Evolutionary conservation across 2,329 filamentous ascomycete species (phyloP).

Genomic region (Cercospora sp.): DNA sequence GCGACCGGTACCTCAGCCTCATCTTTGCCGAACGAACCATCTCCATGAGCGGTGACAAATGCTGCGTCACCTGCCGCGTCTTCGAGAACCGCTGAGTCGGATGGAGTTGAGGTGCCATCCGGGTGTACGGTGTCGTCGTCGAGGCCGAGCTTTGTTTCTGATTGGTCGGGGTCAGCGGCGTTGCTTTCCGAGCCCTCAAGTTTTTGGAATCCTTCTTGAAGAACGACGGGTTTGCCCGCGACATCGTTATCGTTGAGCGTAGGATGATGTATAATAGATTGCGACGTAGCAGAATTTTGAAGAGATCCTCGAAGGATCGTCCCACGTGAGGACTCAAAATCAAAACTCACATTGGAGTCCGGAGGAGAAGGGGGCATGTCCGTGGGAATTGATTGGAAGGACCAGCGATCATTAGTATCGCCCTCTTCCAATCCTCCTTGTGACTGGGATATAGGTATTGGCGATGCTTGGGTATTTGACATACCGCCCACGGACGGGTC

Average conservation of each 20-base stretch:
- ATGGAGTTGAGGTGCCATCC: neutral
- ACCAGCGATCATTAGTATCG: slow-evolving; percentile 14
- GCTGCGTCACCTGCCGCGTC: neutral
- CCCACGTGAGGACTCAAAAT: slow-evolving; percentile 21
- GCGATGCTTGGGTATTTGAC: slow-evolving; percentile 7
- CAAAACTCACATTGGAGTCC: slow-evolving; percentile 37
- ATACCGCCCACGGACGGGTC: neutral
- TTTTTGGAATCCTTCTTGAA: slow-evolving; percentile 4
- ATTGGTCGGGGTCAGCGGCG: slow-evolving; percentile 10
- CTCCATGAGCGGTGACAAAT: slow-evolving; percentile 5
- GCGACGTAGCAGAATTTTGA: neutral
- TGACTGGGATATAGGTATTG: slow-evolving; percentile 1
- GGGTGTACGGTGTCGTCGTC: neutral
- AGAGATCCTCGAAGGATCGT: neutral
- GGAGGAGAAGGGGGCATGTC: slow-evolving; percentile 40
- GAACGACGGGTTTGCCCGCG: neutral
- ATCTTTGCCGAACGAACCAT: slow-evolving; percentile 2
- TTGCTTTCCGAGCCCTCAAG: neutral
- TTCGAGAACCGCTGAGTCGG: neutral
- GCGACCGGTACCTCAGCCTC: neutral
- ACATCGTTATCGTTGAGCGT: neutral
- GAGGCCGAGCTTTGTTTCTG: neutral
- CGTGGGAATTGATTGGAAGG: slow-evolving; percentile 36
- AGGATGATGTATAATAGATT: slow-evolving; percentile 5
- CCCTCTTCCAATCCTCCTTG: neutral